phyloP scores from a whole-genome alignment of 2,329 filamentous ascomycete species.

The Trichoderma guizhouense region DNA sequence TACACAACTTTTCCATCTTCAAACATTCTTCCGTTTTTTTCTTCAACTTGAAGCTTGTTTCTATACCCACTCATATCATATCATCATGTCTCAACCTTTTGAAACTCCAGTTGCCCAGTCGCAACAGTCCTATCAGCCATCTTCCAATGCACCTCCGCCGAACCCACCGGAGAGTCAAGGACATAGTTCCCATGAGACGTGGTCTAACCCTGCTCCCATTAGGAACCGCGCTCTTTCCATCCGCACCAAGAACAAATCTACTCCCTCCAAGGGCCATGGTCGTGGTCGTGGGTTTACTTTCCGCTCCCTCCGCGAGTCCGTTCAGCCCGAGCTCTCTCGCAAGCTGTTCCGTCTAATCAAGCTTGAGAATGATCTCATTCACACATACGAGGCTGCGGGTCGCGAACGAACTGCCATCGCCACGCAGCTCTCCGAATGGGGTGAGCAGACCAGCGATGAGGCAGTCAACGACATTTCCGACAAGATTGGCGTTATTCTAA shows the following conservation, averaged over 20 bases:
- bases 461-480: constrained; percentile 85
- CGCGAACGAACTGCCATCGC: constrained; percentile 83
- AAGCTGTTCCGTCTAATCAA: constrained; percentile 92
- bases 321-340: constrained; percentile 84
- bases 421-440: constrained; percentile 92
- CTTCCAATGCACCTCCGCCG: constrained; percentile 30
- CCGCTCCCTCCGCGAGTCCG: constrained; percentile 76
- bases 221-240: constrained; percentile 75
- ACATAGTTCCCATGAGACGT: constrained; percentile 15
- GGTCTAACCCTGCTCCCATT: constrained; percentile 28
- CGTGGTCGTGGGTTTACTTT: constrained; percentile 65
- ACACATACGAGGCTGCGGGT: constrained; percentile 77
- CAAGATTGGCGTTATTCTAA: constrained; percentile 89
- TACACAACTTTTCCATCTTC: background rate
- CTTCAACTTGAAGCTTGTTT: background rate
- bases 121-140: constrained; percentile 23
- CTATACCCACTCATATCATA: background rate
- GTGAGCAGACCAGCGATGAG: constrained; percentile 85
- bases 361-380: constrained; percentile 84
- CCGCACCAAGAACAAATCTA: constrained; percentile 52
- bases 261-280: background rate
- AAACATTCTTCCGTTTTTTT: background rate
- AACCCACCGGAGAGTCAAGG: constrained; percentile 21
- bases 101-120: background rate
- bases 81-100: constrained; percentile 11